These are phyloP conservation scores for Pleurotus cornucopiae DNA, from an alignment of 768 basidiomycete genomes.

Conservation along the genomic window DNA sequence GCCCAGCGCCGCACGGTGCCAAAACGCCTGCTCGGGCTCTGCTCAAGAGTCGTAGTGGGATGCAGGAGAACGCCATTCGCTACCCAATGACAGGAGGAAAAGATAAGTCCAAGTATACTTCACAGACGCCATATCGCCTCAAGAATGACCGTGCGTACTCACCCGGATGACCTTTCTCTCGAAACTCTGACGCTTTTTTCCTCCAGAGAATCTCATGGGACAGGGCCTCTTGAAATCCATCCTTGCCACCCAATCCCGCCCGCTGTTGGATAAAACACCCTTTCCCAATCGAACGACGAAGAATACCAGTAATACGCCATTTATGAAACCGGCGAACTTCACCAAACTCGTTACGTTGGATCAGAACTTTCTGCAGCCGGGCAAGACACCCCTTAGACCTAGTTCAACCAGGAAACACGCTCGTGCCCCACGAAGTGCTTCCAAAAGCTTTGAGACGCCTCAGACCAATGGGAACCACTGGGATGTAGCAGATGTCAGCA, in stretches of 20 bases:
- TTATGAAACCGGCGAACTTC: conserved; percentile 31
- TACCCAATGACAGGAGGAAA: conserved; percentile 3
- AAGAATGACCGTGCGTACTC: conserved; percentile 1
- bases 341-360: conserved; percentile 23
- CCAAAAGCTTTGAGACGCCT: conserved; percentile 62
- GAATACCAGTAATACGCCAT: conserved; percentile 26
- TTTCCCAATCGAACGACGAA: conserved; percentile 57
- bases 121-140: conserved; percentile 4
- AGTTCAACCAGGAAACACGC: conserved; percentile 67
- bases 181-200: background rate
- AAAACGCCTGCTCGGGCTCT: conserved; percentile 5
- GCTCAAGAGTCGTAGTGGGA: conserved; percentile 3
- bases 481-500: conserved; percentile 62
- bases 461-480: conserved; percentile 62
- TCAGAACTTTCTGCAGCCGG: conserved; percentile 16
- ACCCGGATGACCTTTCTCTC: too few relatives aligned
- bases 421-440: conserved; percentile 48
- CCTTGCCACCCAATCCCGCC: conserved; percentile 31
- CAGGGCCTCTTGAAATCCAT: conserved; percentile 9
- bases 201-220: background rate
- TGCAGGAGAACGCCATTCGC: conserved; percentile 8
- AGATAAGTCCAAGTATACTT: background rate
- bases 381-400: conserved; percentile 43
- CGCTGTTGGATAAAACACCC: conserved; percentile 73
- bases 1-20: background rate